These are phyloP conservation scores for Coemansia sp. DNA, from an alignment of 192 early-diverging fungal genomes.

Conservation along the genomic window DNA sequence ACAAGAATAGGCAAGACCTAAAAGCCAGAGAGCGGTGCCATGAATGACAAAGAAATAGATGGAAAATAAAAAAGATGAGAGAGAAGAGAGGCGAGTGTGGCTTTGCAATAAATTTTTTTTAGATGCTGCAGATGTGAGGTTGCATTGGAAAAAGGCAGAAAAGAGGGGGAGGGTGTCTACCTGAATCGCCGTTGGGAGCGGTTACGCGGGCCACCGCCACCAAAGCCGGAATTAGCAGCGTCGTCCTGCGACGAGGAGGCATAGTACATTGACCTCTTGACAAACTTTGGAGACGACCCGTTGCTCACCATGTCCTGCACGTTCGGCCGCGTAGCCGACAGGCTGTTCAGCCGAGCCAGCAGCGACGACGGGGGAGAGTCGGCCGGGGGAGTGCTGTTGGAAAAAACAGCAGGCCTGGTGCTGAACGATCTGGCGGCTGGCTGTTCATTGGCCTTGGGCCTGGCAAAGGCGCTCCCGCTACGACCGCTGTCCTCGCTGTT, in stretches of 20 bases:
- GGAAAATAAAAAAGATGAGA: not conserved
- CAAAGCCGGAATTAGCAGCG: not conserved
- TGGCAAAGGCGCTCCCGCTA: not conserved
- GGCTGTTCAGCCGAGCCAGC: conserved; percentile 18
- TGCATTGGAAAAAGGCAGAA: no score
- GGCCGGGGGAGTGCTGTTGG: not conserved
- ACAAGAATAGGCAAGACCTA: not conserved
- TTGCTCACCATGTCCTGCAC: conserved; percentile 45
- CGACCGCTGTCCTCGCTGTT: conserved; percentile 2
- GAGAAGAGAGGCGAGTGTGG: not conserved
- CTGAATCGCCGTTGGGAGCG: conserved; percentile 11
- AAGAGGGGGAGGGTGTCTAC: not conserved
- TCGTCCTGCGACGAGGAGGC: conserved; percentile 17
- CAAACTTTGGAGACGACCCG: conserved; percentile 38
- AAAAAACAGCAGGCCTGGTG: not conserved
- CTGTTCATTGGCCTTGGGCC: conserved; percentile 2
- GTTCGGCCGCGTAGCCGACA: conserved; percentile 20
- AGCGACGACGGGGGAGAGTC: conserved; percentile 11
- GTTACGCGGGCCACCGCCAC: not conserved
- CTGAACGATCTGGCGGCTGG: not conserved
- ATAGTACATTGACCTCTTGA: conserved; percentile 43
- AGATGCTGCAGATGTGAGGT: no score
- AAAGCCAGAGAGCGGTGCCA: not conserved
- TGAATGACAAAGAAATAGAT: not conserved
- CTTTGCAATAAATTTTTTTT: not conserved